Conservation (phyloP, 768 basidiomycete species). For the Dictyophora rubrovolvata region DNA sequence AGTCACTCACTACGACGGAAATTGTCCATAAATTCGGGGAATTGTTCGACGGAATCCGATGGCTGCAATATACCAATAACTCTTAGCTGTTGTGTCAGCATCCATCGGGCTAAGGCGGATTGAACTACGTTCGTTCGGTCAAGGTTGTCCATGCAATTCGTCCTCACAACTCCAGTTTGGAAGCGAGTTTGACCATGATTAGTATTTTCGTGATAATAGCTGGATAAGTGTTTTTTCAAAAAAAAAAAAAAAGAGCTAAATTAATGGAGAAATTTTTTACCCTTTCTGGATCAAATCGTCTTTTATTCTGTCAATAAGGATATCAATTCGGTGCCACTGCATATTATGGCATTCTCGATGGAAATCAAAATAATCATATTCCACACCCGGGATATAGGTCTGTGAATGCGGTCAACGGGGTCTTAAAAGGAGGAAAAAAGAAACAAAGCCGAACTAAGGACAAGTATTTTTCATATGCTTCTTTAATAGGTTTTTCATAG, state of each 20-base stretch:
- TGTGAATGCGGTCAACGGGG: slow-evolving; percentile 17
- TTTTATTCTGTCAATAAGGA: slow-evolving; percentile 68
- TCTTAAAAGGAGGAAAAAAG: background rate
- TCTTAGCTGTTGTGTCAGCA: slow-evolving; percentile 67
- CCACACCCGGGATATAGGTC: slow-evolving; percentile 57
- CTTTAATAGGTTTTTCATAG: slow-evolving; percentile 87
- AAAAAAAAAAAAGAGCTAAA: slow-evolving; percentile 3
- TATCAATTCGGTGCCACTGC: slow-evolving; percentile 86
- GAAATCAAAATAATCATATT: slow-evolving; percentile 96
- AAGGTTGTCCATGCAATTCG: slow-evolving; percentile 96
- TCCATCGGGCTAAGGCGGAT: slow-evolving; percentile 80
- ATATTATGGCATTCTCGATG: slow-evolving; percentile 90
- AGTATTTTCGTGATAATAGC: slow-evolving; percentile 68
- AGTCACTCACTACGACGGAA: slow-evolving; percentile 74
- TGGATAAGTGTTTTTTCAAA: slow-evolving; percentile 19
- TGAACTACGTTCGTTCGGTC: slow-evolving; percentile 98
- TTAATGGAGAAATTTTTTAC: slow-evolving; percentile 25
- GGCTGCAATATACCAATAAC: slow-evolving; percentile 60
- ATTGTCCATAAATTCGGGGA: slow-evolving; percentile 65
- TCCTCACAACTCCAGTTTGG: slow-evolving; percentile 76
- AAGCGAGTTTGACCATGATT: slow-evolving; percentile 37
- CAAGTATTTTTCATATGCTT: slow-evolving; percentile 79
- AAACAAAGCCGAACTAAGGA: slow-evolving; percentile 39
- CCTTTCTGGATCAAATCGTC: slow-evolving; percentile 61
- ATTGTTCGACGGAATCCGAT: slow-evolving; percentile 70